These are phyloP conservation scores for Strobilomyces confusus DNA, from an alignment of 768 basidiomycete species.

Conservation along the genomic window DNA sequence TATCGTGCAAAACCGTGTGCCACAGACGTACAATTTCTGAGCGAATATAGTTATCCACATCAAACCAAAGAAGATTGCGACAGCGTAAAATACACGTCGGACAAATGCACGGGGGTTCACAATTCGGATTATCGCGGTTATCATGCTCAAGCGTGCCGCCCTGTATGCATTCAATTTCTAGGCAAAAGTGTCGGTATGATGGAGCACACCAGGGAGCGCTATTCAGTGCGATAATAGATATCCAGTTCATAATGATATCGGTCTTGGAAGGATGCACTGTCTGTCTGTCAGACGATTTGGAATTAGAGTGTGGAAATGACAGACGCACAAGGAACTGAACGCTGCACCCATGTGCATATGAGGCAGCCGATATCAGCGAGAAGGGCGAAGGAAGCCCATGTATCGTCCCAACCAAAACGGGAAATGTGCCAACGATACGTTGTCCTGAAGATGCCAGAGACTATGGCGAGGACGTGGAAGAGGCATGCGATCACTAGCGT, in stretches of 20 bases:
- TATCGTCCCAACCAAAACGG: constrained; percentile 17
- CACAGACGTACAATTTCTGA: constrained; percentile 7
- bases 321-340: constrained; percentile 5
- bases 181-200: background rate
- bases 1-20: background rate
- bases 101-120: background rate
- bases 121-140: constrained; percentile 7
- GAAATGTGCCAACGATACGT: constrained; percentile 13
- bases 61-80: constrained; percentile 6
- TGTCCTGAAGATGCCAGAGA: constrained; percentile 12
- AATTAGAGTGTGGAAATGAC: background rate
- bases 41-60: constrained; percentile 12
- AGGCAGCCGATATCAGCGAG: constrained; percentile 9
- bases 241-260: constrained; percentile 3
- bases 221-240: background rate
- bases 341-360: constrained; percentile 3
- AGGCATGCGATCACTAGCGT: constrained; percentile 2
- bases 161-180: background rate
- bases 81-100: background rate
- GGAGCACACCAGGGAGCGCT: constrained; percentile 11
- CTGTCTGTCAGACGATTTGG: background rate
- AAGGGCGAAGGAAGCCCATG: constrained; percentile 16
- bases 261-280: background rate
- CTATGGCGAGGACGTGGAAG: constrained; percentile 12
- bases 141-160: constrained; percentile 19